Conservation (phyloP, 305 asterid genomes). For the Salvia sclarea region DNA sequence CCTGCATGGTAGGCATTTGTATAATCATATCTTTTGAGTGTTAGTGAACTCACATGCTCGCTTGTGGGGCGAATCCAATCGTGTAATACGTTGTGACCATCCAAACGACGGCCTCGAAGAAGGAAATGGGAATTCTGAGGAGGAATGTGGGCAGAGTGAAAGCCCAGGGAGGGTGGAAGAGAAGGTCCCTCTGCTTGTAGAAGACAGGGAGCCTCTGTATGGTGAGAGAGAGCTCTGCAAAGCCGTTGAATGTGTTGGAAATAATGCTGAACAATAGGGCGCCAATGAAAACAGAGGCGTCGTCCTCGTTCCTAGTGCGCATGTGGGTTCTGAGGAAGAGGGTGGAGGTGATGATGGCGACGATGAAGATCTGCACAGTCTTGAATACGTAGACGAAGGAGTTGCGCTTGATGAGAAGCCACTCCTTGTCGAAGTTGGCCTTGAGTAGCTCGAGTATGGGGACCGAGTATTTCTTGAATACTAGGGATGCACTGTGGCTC, state of each 20-base stretch:
- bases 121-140: slow-evolving; percentile 65
- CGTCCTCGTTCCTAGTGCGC: slow-evolving; percentile 56
- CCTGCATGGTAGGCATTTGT: background rate
- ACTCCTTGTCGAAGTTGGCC: slow-evolving; percentile 76
- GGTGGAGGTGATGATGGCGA: slow-evolving; percentile 62
- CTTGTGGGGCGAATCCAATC: slow-evolving; percentile 82
- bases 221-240: slow-evolving; percentile 59
- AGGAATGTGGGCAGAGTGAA: slow-evolving; percentile 71
- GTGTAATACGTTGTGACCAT: slow-evolving; percentile 68
- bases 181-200: slow-evolving; percentile 82
- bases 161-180: slow-evolving; percentile 83
- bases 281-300: slow-evolving; percentile 60
- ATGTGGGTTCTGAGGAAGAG: slow-evolving; percentile 61
- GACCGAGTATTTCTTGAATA: slow-evolving; percentile 56
- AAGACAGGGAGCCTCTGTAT: slow-evolving; percentile 84
- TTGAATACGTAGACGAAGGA: slow-evolving; percentile 76
- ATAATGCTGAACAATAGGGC: slow-evolving; percentile 62
- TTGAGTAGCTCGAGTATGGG: slow-evolving; percentile 63
- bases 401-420: slow-evolving; percentile 76
- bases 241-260: slow-evolving; percentile 72
- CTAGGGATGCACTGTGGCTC: slow-evolving; percentile 74
- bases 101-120: slow-evolving; percentile 70
- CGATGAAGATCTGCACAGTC: slow-evolving; percentile 66
- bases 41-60: slow-evolving; percentile 52
- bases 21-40: background rate